These are phyloP conservation scores for Euphorbia peplus DNA, from an alignment of 345 rosid genomes.

Conservation along the genomic window DNA sequence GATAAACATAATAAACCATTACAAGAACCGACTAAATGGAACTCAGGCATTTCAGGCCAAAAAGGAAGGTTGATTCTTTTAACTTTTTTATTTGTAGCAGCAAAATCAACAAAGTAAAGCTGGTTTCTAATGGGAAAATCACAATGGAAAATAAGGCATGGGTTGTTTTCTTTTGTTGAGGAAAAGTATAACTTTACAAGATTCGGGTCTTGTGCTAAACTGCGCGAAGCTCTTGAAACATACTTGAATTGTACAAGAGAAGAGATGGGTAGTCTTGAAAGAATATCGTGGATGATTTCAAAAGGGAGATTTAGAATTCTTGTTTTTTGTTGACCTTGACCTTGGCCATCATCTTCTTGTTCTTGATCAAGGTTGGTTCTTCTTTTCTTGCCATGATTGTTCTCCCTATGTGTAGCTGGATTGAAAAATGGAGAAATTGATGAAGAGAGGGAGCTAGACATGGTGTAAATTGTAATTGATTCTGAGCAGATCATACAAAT, in stretches of 20 bases:
- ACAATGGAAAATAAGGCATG: slow-evolving; percentile 41
- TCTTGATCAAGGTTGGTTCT: slow-evolving; percentile 23
- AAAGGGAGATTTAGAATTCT: slow-evolving; percentile 50
- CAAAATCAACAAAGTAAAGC: slow-evolving; percentile 37
- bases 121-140: slow-evolving; percentile 39
- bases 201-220: slow-evolving; percentile 23
- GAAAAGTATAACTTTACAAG: slow-evolving; percentile 20
- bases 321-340: slow-evolving; percentile 47
- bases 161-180: slow-evolving; percentile 17
- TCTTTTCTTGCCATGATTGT: slow-evolving; percentile 18
- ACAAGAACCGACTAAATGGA: slow-evolving; percentile 44
- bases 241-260: slow-evolving; percentile 36
- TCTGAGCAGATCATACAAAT: slow-evolving; percentile 23
- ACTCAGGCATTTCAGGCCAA: slow-evolving; percentile 31
- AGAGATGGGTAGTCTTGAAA: slow-evolving; percentile 53
- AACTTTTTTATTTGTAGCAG: slow-evolving; percentile 13
- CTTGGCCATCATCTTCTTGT: slow-evolving; percentile 10
- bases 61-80: slow-evolving; percentile 34
- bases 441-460: slow-evolving; percentile 26
- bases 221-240: slow-evolving; percentile 40
- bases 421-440: slow-evolving; percentile 15
- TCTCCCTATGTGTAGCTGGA: slow-evolving; percentile 15
- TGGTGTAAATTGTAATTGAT: too few species aligned
- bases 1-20: slow-evolving; percentile 42
- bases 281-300: slow-evolving; percentile 56